Evolutionary conservation across 306 rosid genomes (phyloP), one percentile per base, ranked within the genome.

Genomic region (Sicyos baderoa): DNA sequence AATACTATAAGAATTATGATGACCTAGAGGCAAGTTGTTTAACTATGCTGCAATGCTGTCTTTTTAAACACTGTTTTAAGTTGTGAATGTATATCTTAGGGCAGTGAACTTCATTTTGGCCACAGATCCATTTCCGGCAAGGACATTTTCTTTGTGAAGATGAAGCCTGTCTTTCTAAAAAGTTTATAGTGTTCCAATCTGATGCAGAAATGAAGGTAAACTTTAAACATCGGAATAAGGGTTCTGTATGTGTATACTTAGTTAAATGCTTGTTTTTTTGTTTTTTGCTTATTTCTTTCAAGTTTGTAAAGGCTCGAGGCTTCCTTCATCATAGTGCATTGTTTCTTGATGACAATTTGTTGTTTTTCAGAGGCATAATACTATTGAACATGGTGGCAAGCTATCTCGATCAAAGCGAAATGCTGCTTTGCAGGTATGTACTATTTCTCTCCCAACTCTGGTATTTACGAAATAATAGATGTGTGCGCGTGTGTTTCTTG

Each of bases 131-230:
- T 72, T 90, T 93, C 79, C 97, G 97, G 75, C 91, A 84, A 47
- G 84, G 80, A 49, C 97, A 93, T 80, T 93, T 90, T 79, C 83
- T 93, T 52, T 93, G 99, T 80, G 99, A 93, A 88, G 99, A 93
- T 51, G 99, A 93, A 58, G 81, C 85, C 48, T 93, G 99, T 78
- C 97, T 93, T 58, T 72, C 82, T 44, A 93, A 90, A 79, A 93
- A 93, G 80, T 93, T 93, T 81, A 13, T 86, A 44, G 99, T 93
- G 62, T 93, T 90, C 74, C 90, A 77, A 68, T 85, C 97, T 70
- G 99, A 90, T 73, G 40, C 84, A 32, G 99, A 88, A 77, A 85
- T 93, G 91, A 93, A 93, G 99, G 99, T 93, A 75, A 75, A 81
- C 71, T 67, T 73, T 9, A 25, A 54, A 23, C 10, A 6, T 54